A percentile compares a stretch with the other conserved stretches of the same genome.
Conservation (phyloP, 2,329 filamentous ascomycete genomes). For the Shiraia sp. region DNA sequence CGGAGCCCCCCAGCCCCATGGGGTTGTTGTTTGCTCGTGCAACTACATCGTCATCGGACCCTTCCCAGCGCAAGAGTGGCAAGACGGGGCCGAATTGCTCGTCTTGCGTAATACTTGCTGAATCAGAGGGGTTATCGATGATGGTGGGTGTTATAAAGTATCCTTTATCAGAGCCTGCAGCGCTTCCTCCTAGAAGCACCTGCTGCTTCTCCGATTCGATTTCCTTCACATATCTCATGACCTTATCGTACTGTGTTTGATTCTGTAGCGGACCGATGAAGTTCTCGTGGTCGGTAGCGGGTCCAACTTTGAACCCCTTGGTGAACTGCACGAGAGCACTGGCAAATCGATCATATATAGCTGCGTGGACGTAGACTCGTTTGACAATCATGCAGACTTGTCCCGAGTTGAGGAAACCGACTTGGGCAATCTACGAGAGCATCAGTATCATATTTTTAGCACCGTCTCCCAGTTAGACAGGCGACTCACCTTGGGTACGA, state of each 20-base stretch:
- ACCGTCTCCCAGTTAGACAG: no score
- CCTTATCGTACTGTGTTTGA: constrained; percentile 52
- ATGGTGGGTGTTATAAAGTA: constrained; percentile 65
- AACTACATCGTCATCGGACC: constrained; percentile 56
- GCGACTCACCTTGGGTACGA: no score
- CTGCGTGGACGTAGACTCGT: constrained; percentile 41
- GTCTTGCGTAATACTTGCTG: constrained; percentile 60
- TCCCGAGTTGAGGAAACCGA: constrained; percentile 61
- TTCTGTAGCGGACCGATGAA: constrained; percentile 38
- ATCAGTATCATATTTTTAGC: no score
- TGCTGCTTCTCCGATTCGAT: no score
- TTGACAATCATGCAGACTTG: constrained; percentile 47
- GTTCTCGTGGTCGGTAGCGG: constrained; percentile 15
- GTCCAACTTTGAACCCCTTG: constrained; percentile 45
- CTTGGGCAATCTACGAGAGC: constrained; percentile 33
- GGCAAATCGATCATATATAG: constrained; percentile 37
- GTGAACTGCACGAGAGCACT: constrained; percentile 51
- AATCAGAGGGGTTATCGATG: constrained; percentile 60
- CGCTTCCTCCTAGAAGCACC: constrained; percentile 52
- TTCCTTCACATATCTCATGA: constrained; percentile 56
- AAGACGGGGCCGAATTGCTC: constrained; percentile 69
- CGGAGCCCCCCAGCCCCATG: constrained; percentile 57
- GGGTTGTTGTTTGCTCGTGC: constrained; percentile 51
- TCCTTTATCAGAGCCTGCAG: constrained; percentile 43
- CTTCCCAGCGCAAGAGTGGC: constrained; percentile 63